A percentile compares a stretch with the other conserved stretches of the same genome.
phyloP scores from a whole-genome alignment of 2,329 filamentous ascomycete genomes.

The Macrophomina tecta region DNA sequence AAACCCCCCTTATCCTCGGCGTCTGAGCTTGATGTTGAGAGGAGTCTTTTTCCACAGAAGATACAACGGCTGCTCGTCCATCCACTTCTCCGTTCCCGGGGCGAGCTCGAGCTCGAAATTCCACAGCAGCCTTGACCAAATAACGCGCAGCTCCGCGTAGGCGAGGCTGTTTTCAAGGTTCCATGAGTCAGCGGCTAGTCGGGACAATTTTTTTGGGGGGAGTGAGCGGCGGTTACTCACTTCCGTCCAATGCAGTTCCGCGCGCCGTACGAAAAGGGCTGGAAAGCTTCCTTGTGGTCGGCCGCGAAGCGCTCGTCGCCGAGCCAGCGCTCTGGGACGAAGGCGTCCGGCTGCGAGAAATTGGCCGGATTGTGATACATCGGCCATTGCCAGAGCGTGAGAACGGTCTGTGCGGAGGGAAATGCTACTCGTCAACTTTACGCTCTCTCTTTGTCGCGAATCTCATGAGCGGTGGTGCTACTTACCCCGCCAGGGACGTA shows the following conservation, averaged over 20 bases:
- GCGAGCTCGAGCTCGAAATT: slow-evolving; percentile 46
- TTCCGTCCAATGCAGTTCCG: slow-evolving; percentile 43
- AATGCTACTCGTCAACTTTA: too few relatives aligned
- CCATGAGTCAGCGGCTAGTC: not conserved
- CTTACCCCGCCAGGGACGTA: not conserved
- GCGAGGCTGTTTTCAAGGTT: slow-evolving; percentile 36
- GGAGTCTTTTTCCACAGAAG: slow-evolving; percentile 42
- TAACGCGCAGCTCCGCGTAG: slow-evolving; percentile 45
- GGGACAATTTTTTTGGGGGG: too few relatives aligned
- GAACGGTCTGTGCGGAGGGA: slow-evolving; percentile 36
- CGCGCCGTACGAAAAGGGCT: slow-evolving; percentile 44
- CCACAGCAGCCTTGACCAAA: slow-evolving; percentile 46
- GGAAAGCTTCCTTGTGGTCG: slow-evolving; percentile 37
- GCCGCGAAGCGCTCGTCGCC: slow-evolving; percentile 33
- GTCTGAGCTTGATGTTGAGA: slow-evolving; percentile 36
- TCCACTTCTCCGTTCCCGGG: slow-evolving; percentile 29
- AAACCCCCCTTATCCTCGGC: not conserved
- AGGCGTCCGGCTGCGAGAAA: slow-evolving; percentile 29
- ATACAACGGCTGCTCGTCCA: slow-evolving; percentile 36
- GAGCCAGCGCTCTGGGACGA: slow-evolving; percentile 46
- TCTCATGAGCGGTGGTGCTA: too few relatives aligned
- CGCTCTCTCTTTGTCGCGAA: too few relatives aligned
- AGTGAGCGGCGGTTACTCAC: slow-evolving; percentile 23
- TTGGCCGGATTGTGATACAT: slow-evolving; percentile 31
- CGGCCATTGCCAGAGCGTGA: slow-evolving; percentile 29